Evolutionary conservation across 73 alveolate genomes (phyloP), one percentile per base, ranked within the genome.

Genomic region (Paramecium tetraurelia): DNA sequence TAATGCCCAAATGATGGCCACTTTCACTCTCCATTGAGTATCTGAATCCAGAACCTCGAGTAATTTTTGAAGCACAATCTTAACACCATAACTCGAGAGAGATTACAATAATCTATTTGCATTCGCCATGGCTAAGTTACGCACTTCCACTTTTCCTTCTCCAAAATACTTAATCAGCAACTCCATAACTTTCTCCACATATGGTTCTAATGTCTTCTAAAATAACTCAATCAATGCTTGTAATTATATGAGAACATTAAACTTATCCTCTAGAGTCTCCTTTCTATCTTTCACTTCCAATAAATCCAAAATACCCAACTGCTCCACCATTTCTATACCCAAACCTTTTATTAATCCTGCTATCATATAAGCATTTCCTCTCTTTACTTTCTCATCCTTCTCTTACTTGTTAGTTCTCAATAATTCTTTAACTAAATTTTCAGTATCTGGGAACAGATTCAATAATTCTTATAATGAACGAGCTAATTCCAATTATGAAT

Each of bases 331-430:
- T n/a, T 92, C 35, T 58, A 85, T 70, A 4, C 97, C 97, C 11
- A 96, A 87, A 12, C 97, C 97, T 76, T 95, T 96, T 11, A 95
- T 89, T 33, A 96, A 72, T 12, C 97, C 99, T 40, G 96, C 96
- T 33, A 95, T 93, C 27, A 95, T 94, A 57, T 70, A 95, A 9
- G 97, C 97, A 57, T 96, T 72, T 31, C 97, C 97, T 70, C 94
- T 92, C 36, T 50, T 75, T 9, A 86, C 89, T 38, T 90, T 85
- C 46, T 86, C 92, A 36, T 86, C 76, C 50, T 87, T 68, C 16
- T 86, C 92, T 44, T 53, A 35, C 10, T 58, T 77, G 24, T 94
- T 68, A 36, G 70, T 84, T 33, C 58, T 24, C 71, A 96, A 22
- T 86, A 92, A 75, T 44, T 93, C 94, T 22, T 72, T 92, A 20